phyloP scores from a whole-genome alignment of 768 basidiomycete species.

The Goffeauzyma gilvescens region DNA sequence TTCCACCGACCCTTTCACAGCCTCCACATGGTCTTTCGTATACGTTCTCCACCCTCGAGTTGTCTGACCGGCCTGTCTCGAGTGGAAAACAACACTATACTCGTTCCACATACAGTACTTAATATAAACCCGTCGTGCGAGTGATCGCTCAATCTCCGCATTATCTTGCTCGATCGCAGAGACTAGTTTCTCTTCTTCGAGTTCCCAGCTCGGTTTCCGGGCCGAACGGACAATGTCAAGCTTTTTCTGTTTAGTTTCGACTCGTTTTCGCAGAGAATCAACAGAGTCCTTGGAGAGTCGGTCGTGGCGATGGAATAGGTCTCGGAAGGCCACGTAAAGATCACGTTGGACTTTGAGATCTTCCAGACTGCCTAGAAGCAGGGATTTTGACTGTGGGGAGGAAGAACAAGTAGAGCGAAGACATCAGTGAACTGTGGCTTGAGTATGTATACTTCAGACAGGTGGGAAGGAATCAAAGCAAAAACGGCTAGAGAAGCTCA shows the following conservation, averaged over 20 bases:
- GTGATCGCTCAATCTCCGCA: conserved; percentile 50
- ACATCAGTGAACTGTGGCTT: too few relatives aligned
- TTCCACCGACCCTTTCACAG: conserved; percentile 42
- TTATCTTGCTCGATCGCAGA: conserved; percentile 65
- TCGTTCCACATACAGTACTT: conserved; percentile 91
- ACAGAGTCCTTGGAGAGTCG: conserved; percentile 76
- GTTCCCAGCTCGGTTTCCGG: conserved; percentile 66
- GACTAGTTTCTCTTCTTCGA: conserved; percentile 59
- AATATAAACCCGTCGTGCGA: conserved; percentile 67
- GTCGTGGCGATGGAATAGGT: conserved; percentile 69
- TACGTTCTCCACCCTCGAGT: conserved; percentile 55
- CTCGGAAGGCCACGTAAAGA: conserved; percentile 67
- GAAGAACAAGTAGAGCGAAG: neutral
- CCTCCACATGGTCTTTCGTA: conserved; percentile 53
- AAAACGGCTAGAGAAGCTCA: conserved; percentile 5
- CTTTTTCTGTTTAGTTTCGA: conserved; percentile 55
- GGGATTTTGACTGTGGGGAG: conserved; percentile 10
- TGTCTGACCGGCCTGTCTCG: conserved; percentile 65
- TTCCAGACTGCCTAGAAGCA: conserved; percentile 19
- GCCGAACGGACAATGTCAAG: conserved; percentile 52
- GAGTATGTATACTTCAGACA: too few relatives aligned
- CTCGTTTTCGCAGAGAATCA: conserved; percentile 67
- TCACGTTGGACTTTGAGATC: conserved; percentile 52
- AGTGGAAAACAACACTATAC: conserved; percentile 76
- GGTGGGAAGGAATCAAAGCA: too few relatives aligned